Base-by-base conservation (phyloP, 2,329 filamentous ascomycete species). In the Sarocladium oryzae region DNA sequence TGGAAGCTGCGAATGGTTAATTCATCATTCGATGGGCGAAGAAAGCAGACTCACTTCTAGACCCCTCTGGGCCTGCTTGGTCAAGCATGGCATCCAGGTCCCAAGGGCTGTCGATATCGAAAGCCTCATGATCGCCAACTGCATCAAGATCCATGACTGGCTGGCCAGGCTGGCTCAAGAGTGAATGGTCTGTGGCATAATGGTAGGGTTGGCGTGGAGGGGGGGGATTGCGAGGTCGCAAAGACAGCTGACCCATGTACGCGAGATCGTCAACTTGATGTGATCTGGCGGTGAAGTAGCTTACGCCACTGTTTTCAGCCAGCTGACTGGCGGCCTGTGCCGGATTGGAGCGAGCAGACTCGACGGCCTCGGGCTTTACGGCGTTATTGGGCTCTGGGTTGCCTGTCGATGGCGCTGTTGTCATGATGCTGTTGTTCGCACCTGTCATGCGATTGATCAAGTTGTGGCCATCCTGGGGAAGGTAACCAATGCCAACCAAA, bases 341-440 rank as follows among this genome's bases (percentile, higher is more conserved):
- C 2, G 57, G 55, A 28, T 59, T 51, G 5, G 49, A 37, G 9
- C 43, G 51, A 30, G 62, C 52, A 2, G 48, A 54, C 10, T 56
- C 45, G 7, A 63, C 53, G 45, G 61, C 59, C 13, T 54, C 48
- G 6, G 53, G 16, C 51, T 61, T 63, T 16, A 56, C 51, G 23
- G 49, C 45, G 2, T 54, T 60, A 26, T 52, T 49, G n/a, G 46
- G 32, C 24, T 55, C 43, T 2, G 52, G 53, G 38, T 51, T 16
- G 6, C 49, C 40, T 24, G 49, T 50, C 1, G 43, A 24, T 6
- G 32, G 28, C 15, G 54, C 43, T 8, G 59, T 58, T 1, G 60
- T 57, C 58, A 66, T 64, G 36, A 66, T 59, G 28, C 57, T 55
- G 41, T 54, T 63, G 26, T 50, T 56, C 51, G 53, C 61, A 15